Evolutionary conservation across 495 filamentous ascomycete species (phyloP).

Genomic region (Hypoxylon cercidicola): DNA sequence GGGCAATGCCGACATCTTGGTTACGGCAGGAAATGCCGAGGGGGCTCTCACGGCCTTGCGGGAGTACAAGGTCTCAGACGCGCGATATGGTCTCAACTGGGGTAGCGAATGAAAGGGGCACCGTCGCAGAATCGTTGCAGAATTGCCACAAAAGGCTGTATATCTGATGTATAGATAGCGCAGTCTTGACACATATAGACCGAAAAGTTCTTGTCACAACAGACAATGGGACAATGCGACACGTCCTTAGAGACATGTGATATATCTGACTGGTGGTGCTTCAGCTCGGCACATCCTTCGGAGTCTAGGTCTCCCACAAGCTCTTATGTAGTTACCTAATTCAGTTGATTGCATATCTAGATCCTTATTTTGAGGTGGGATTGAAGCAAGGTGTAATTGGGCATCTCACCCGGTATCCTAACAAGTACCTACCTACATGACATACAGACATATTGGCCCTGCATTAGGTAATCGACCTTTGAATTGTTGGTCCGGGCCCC

Average conservation of each 20-base stretch:
- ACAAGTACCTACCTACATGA: no score
- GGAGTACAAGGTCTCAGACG: conserved; percentile 78
- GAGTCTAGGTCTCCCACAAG: no score
- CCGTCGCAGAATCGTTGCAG: conserved; percentile 25
- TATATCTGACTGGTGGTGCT: neutral
- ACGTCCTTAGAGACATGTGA: conserved; percentile 6
- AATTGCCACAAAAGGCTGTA: neutral
- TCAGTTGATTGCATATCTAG: no score
- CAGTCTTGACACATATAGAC: conserved; percentile 1
- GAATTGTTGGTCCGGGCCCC: conserved; percentile 2
- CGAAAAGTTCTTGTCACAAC: conserved; percentile 3
- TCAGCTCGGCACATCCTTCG: no score
- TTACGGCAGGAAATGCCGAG: conserved; percentile 75
- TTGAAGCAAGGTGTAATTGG: no score
- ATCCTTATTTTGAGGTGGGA: no score
- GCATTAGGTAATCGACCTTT: no score
- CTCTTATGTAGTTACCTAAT: no score
- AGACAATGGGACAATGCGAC: conserved; percentile 12
- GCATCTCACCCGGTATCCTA: no score
- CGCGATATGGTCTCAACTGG: conserved; percentile 85
- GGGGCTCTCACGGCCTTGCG: conserved; percentile 75
- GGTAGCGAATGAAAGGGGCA: conserved; percentile 62
- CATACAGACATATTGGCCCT: no score
- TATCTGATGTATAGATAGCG: conserved; percentile 21
- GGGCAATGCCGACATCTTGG: conserved; percentile 77